Percentiles rank a stretch among this genome's conserved stretches.
phyloP scores from a whole-genome alignment of 2,329 filamentous ascomycete genomes.

The Alternaria consortialis region DNA sequence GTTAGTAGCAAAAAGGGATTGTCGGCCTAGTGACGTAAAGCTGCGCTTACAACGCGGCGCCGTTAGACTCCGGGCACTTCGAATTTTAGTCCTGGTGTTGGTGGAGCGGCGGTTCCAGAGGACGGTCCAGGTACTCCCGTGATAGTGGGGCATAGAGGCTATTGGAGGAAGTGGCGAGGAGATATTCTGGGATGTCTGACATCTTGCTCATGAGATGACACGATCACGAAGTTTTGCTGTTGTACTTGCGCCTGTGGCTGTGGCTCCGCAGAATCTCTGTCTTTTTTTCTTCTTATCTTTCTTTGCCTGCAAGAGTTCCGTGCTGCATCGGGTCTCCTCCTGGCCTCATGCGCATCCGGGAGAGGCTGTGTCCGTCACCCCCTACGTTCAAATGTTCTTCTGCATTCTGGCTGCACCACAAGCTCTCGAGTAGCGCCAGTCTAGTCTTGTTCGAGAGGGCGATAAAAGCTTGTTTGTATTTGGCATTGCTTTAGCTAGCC shows the following conservation, averaged over 20 bases:
- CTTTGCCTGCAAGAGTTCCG: neutral
- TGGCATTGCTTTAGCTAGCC: neutral
- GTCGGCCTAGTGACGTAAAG: neutral
- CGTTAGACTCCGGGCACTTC: neutral
- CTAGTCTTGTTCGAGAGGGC: neutral
- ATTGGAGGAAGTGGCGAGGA: neutral
- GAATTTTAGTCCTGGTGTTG: neutral
- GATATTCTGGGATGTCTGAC: neutral
- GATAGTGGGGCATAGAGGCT: neutral
- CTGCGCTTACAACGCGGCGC: neutral
- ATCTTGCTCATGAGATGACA: neutral
- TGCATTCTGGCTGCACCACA: neutral
- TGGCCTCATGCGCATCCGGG: neutral
- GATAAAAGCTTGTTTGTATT: neutral
- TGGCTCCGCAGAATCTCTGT: neutral
- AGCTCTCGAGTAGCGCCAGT: neutral
- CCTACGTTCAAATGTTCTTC: neutral
- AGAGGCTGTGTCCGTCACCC: neutral
- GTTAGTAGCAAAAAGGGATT: neutral
- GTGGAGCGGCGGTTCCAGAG: neutral
- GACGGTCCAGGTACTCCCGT: slow-evolving; percentile 1
- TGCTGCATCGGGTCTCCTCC: neutral
- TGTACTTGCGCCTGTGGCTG: neutral
- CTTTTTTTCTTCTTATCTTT: neutral
- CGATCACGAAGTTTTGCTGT: neutral